These are phyloP conservation scores for Pilobolus umbonatus DNA, from an alignment of 192 early-diverging fungal species.

Conservation along the genomic window DNA sequence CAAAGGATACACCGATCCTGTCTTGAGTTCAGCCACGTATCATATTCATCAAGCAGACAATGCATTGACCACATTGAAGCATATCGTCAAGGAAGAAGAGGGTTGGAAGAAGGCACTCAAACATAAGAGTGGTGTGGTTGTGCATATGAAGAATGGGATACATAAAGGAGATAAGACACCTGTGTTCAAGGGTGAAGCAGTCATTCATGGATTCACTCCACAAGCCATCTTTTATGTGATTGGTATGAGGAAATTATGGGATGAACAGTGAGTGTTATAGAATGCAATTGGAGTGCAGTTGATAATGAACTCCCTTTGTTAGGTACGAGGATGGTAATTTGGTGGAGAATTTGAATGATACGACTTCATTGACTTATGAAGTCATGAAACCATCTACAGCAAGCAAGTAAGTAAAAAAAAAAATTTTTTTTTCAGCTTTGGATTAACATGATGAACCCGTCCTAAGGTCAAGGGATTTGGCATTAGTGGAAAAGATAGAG, in stretches of 20 bases:
- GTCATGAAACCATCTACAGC: conserved; percentile 34
- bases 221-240: conserved; percentile 53
- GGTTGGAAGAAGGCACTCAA: conserved; percentile 53
- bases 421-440: not conserved
- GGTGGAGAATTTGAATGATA: conserved; percentile 35
- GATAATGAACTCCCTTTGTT: not conserved
- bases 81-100: conserved; percentile 30
- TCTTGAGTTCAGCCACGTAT: conserved; percentile 29
- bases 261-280: conserved; percentile 38
- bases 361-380: conserved; percentile 42
- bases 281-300: not conserved
- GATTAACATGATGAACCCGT: not conserved
- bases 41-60: conserved; percentile 49
- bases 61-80: conserved; percentile 43
- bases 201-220: conserved; percentile 44
- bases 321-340: conserved; percentile 40
- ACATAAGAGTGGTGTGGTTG: conserved; percentile 47
- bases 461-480: conserved; percentile 36
- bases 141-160: conserved; percentile 41
- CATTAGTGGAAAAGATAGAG: conserved; percentile 44
- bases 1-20: conserved; percentile 20
- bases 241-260: conserved; percentile 52
- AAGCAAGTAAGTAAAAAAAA: conserved; percentile 34
- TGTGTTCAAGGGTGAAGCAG: conserved; percentile 46
- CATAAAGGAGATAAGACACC: conserved; percentile 43